These are phyloP conservation scores for Lolium rigidum DNA, from an alignment of 176 grass and related monocot species.

Conservation along the genomic window DNA sequence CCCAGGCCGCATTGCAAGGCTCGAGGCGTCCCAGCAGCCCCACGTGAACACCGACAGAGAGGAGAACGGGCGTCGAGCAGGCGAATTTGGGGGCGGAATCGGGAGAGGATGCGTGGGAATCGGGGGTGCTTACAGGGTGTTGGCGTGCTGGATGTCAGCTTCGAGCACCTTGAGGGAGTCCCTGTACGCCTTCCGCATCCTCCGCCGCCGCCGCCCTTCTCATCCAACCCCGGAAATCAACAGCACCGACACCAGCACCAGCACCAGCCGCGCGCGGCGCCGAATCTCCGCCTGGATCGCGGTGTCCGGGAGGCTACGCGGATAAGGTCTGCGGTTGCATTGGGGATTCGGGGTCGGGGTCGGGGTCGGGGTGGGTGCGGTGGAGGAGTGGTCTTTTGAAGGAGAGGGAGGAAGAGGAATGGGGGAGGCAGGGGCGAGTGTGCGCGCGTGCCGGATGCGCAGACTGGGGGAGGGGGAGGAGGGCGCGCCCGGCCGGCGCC, in stretches of 20 bases:
- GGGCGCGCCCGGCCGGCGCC: no score
- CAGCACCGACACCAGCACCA: background rate
- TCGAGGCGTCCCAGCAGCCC: no score
- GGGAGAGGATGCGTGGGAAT: background rate
- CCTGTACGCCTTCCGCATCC: slow-evolving; percentile 91
- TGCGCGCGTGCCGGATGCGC: slow-evolving; percentile 37
- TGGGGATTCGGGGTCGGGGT: slow-evolving; percentile 9
- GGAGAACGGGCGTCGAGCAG: no score
- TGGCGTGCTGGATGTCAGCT: slow-evolving; percentile 95
- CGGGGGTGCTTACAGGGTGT: slow-evolving; percentile 65
- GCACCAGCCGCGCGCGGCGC: background rate
- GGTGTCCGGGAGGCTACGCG: background rate
- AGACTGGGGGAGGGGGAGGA: no score
- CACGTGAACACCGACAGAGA: background rate
- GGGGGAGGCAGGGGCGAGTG: background rate
- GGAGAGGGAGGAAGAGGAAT: background rate
- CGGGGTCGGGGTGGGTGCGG: slow-evolving; percentile 25
- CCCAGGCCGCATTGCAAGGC: no score
- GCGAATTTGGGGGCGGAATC: slow-evolving; percentile 1
- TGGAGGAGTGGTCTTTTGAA: slow-evolving; percentile 34
- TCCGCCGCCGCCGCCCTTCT: slow-evolving; percentile 43
- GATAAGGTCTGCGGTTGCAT: slow-evolving; percentile 23
- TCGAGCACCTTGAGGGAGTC: slow-evolving; percentile 92
- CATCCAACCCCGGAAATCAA: slow-evolving; percentile 48
- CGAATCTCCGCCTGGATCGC: background rate